A percentile compares a stretch with the other conserved stretches of the same genome.
These are phyloP conservation scores for Tulasnella sp. DNA, from an alignment of 768 basidiomycete genomes.

Conservation along the genomic window DNA sequence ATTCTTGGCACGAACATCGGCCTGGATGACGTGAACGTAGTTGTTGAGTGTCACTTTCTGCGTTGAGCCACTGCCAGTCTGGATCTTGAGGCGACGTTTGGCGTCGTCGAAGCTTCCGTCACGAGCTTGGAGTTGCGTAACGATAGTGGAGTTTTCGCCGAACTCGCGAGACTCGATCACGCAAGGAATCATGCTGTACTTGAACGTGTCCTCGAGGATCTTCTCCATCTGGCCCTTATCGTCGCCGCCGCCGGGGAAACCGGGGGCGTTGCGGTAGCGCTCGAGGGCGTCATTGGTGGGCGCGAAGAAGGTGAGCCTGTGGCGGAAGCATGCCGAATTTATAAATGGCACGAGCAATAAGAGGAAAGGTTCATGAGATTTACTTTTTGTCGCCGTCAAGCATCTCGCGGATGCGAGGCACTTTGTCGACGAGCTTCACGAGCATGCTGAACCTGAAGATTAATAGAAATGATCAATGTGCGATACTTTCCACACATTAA, in stretches of 20 bases:
- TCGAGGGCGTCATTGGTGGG: conserved; percentile 13
- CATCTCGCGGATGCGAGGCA: background rate
- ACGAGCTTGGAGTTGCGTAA: conserved; percentile 2
- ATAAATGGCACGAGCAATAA: too few relatives aligned
- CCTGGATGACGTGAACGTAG: conserved; percentile 2
- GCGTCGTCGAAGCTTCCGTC: conserved; percentile 11
- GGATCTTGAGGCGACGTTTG: conserved; percentile 13
- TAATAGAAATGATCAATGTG: background rate
- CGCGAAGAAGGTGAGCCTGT: conserved; percentile 16
- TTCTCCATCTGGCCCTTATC: background rate
- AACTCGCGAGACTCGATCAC: background rate
- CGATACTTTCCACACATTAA: background rate
- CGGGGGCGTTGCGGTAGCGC: background rate
- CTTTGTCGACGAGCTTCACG: conserved; percentile 12
- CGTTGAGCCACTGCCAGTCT: conserved; percentile 2
- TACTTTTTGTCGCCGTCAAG: conserved; percentile 11
- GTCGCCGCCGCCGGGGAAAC: background rate
- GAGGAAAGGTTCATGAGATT: background rate
- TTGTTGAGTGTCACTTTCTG: conserved; percentile 14
- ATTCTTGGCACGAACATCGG: conserved; percentile 8
- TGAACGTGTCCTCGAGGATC: conserved; percentile 6
- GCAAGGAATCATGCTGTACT: conserved; percentile 9
- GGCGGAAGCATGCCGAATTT: background rate
- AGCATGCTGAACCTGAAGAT: conserved; percentile 14
- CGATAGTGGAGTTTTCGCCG: conserved; percentile 11